A percentile compares a stretch with the other conserved stretches of the same genome.
phyloP scores from a whole-genome alignment of 768 basidiomycete species.

The Leucosporidium scottii region DNA sequence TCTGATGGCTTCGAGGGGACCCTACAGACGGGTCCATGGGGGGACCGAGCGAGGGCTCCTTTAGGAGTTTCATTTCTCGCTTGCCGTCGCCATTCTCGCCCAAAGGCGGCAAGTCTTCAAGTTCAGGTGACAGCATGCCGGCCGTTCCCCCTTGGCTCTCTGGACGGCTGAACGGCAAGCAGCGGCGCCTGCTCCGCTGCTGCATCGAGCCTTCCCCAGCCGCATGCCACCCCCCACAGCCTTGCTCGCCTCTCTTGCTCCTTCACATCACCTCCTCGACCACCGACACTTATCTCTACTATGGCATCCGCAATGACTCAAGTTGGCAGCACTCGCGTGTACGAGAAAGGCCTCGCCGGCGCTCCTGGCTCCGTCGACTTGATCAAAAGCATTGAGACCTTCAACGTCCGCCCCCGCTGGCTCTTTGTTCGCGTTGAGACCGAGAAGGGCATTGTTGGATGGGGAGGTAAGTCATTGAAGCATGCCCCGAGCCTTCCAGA shows the following conservation, averaged over 20 bases:
- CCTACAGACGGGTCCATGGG: no score
- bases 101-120: no score
- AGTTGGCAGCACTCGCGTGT: background rate
- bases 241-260: background rate
- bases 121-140: no score
- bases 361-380: conserved; percentile 18
- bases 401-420: conserved; percentile 67
- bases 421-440: conserved; percentile 66
- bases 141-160: no score
- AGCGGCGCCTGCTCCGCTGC: no score
- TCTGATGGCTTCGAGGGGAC: no score
- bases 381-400: conserved; percentile 44
- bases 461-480: conserved; percentile 52
- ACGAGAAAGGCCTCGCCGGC: conserved; percentile 31
- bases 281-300: background rate
- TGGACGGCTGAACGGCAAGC: no score
- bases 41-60: no score
- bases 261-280: background rate
- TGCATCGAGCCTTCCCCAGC: no score
- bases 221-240: no score
- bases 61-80: no score
- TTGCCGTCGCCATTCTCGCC: no score
- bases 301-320: background rate
- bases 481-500: conserved; percentile 56
- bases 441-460: conserved; percentile 57